Evolutionary conservation across 2,329 filamentous ascomycete species (phyloP).

Genomic region (Aureobasidium sp.): DNA sequence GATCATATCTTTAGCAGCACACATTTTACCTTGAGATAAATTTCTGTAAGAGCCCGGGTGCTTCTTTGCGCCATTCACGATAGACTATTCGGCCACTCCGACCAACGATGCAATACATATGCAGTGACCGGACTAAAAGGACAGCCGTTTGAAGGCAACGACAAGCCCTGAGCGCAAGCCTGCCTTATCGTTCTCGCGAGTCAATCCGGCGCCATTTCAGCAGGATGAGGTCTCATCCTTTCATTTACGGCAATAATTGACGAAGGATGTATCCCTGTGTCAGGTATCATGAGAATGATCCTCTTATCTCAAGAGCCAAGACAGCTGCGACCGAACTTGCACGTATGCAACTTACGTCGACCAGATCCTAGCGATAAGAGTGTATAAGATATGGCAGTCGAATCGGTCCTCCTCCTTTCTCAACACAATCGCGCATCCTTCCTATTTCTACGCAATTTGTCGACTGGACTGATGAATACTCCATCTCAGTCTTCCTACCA

Average conservation of each 20-base stretch:
- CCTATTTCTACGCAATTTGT: not conserved
- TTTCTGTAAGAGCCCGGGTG: not conserved
- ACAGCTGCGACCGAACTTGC: not conserved
- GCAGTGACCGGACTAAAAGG: not conserved
- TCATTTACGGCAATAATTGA: not conserved
- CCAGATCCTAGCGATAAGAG: not conserved
- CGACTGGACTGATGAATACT: not conserved
- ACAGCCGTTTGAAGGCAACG: not conserved
- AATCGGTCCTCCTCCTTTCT: not conserved
- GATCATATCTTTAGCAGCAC: not conserved
- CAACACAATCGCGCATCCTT: not conserved
- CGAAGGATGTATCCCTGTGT: not conserved
- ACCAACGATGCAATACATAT: not conserved
- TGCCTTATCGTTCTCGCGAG: not conserved
- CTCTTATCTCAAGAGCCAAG: not conserved
- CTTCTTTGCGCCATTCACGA: not conserved
- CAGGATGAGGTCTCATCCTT: not conserved
- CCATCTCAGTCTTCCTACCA: not conserved
- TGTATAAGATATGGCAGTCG: not conserved
- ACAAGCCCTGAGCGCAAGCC: not conserved
- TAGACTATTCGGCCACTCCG: not conserved
- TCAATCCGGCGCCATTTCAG: not conserved
- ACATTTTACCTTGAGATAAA: not conserved
- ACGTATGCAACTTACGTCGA: not conserved
- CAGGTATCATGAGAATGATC: not conserved